Evolutionary conservation across 495 filamentous ascomycete genomes (phyloP).

Genomic region (Articulospora tetracladia): DNA sequence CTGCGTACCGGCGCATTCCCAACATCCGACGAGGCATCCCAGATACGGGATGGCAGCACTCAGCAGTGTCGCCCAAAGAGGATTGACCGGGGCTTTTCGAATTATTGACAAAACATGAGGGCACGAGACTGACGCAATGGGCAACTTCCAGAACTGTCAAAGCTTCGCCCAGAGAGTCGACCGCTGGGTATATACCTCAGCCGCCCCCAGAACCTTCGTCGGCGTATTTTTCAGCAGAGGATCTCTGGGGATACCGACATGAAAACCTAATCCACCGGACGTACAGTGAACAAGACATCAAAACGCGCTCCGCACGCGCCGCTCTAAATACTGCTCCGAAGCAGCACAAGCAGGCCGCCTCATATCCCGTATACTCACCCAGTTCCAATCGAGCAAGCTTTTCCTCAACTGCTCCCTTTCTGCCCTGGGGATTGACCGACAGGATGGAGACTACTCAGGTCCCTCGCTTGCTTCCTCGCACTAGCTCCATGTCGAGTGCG

Average conservation of each 20-base stretch:
- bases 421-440: background rate
- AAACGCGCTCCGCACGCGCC: slow-evolving; percentile 15
- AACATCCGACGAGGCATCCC: background rate
- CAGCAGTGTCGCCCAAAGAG: background rate
- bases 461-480: slow-evolving; percentile 4
- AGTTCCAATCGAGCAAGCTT: background rate
- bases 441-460: background rate
- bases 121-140: slow-evolving; percentile 5
- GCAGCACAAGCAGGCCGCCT: slow-evolving; percentile 12
- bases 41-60: background rate
- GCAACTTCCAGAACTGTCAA: background rate
- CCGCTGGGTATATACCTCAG: background rate
- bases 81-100: background rate
- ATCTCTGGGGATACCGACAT: background rate
- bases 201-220: background rate
- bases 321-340: background rate
- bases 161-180: background rate
- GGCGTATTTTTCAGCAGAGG: background rate
- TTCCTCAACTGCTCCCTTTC: slow-evolving; percentile 4
- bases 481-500: background rate
- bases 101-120: background rate
- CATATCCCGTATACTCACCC: slow-evolving; percentile 17
- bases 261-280: background rate
- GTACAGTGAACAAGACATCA: slow-evolving; percentile 19
- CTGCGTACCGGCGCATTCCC: background rate